Percentiles rank a stretch among this genome's conserved stretches.
Conservation (phyloP, 2,329 filamentous ascomycete genomes). For the Acrocalymma vagum region DNA sequence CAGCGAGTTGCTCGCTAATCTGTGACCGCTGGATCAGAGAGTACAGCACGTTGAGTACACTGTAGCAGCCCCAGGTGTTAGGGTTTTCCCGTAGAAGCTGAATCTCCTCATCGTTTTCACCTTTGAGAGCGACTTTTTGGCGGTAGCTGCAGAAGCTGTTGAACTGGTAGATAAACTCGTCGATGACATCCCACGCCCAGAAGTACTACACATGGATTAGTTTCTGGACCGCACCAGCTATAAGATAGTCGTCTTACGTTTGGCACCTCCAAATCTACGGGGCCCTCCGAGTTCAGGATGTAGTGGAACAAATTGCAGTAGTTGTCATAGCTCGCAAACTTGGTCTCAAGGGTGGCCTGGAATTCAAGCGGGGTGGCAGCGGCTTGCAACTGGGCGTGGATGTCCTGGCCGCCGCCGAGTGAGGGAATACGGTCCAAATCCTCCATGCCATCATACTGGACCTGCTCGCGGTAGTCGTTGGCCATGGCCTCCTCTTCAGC, state of each 20-base stretch:
- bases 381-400: constrained; percentile 89
- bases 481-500: constrained; percentile 95
- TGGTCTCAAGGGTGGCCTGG: constrained; percentile 92
- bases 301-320: constrained; percentile 99
- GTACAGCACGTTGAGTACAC: constrained; percentile 98
- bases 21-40: constrained; percentile 98
- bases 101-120: constrained; percentile 90
- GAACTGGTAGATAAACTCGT: constrained; percentile 99
- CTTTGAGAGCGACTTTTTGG: constrained; percentile 84
- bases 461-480: constrained; percentile 93
- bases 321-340: constrained; percentile 98
- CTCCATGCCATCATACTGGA: constrained; percentile 88
- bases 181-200: constrained; percentile 99
- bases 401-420: constrained; percentile 80
- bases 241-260: constrained; percentile 72
- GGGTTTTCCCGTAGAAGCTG: constrained; percentile 93
- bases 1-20: constrained; percentile 95
- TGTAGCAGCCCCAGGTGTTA: constrained; percentile 99
- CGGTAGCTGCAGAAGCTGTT: constrained; percentile 99
- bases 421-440: constrained; percentile 76
- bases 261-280: constrained; percentile 94
- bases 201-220: constrained; percentile 73
- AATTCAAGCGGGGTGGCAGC: constrained; percentile 96
- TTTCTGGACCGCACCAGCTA: constrained; percentile 4
- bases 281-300: constrained; percentile 99